phyloP scores from a whole-genome alignment of 768 basidiomycete genomes.

The Collybiopsis luxurians region DNA sequence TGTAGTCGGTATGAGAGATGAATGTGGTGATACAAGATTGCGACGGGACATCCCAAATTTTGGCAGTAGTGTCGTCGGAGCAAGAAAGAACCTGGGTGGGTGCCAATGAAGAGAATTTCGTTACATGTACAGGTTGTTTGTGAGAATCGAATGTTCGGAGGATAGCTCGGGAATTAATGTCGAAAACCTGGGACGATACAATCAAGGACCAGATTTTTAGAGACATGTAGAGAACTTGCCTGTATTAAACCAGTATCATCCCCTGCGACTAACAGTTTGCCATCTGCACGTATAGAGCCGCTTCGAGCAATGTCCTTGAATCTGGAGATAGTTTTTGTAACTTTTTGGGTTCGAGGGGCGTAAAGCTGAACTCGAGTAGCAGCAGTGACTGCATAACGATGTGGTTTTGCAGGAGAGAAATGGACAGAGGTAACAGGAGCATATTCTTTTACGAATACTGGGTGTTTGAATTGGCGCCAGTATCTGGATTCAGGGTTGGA shows the following conservation, averaged over 20 bases:
- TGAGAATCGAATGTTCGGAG: conserved; percentile 90
- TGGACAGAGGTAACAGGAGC: conserved; percentile 94
- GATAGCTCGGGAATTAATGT: conserved; percentile 90
- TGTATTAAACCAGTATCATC: conserved; percentile 91
- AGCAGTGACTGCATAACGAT: conserved; percentile 94
- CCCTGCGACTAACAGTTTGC: conserved; percentile 92
- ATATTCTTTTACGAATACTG: conserved; percentile 96
- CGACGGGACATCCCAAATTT: conserved; percentile 94
- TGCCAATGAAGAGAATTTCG: conserved; percentile 81
- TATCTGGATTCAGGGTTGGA: conserved; percentile 75
- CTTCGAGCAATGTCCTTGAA: conserved; percentile 96
- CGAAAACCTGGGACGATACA: conserved; percentile 65
- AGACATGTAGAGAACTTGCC: conserved; percentile 33
- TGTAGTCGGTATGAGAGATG: conserved; percentile 88
- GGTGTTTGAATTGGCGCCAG: conserved; percentile 86
- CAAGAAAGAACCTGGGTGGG: conserved; percentile 89
- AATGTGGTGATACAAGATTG: conserved; percentile 79
- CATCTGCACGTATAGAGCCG: conserved; percentile 86
- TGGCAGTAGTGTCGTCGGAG: conserved; percentile 94
- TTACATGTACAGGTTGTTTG: conserved; percentile 94
- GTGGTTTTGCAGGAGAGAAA: conserved; percentile 84
- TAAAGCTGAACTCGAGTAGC: conserved; percentile 94
- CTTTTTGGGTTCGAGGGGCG: conserved; percentile 93
- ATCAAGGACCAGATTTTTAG: background rate
- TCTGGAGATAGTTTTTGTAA: conserved; percentile 92